Evolutionary conservation across 2,329 filamentous ascomycete species (phyloP).

Genomic region (Aspergillus sp.): DNA sequence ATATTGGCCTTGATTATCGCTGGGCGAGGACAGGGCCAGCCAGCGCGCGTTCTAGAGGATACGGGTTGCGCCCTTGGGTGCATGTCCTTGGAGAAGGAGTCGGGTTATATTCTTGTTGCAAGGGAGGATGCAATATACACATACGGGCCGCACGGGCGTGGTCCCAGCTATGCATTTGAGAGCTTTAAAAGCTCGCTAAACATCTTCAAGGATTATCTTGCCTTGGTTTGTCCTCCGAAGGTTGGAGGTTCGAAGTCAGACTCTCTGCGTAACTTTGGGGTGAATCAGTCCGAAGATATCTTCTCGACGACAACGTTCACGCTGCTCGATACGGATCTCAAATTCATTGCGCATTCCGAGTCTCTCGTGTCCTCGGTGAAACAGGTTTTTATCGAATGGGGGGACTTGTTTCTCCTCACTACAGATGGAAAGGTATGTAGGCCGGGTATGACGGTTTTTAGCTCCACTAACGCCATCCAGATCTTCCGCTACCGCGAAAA

Average conservation of each 20-base stretch:
- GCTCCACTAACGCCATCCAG: conserved; percentile 46
- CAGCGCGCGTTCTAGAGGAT: conserved; percentile 85
- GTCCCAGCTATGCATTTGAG: conserved; percentile 87
- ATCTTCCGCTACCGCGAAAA: conserved; percentile 89
- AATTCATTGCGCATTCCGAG: conserved; percentile 87
- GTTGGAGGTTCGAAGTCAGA: conserved; percentile 57
- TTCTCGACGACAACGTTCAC: conserved; percentile 88
- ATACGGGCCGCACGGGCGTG: conserved; percentile 81
- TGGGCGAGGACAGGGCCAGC: conserved; percentile 83
- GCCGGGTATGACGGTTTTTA: neutral
- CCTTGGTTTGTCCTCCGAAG: conserved; percentile 77
- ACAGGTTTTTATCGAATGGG: conserved; percentile 82
- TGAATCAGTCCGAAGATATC: conserved; percentile 69
- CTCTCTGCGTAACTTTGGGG: conserved; percentile 71
- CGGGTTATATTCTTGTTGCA: conserved; percentile 85
- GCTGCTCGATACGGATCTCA: conserved; percentile 85
- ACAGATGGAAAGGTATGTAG: conserved; percentile 79
- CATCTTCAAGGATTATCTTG: conserved; percentile 81
- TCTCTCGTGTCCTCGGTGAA: conserved; percentile 78
- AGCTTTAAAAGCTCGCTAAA: conserved; percentile 80
- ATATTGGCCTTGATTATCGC: conserved; percentile 85
- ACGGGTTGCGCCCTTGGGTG: conserved; percentile 89
- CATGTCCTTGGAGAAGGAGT: conserved; percentile 80
- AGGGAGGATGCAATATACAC: conserved; percentile 95
- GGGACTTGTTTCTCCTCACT: conserved; percentile 83